Conservation (phyloP, 257 asterid species). For the Fraxinus excelsior region DNA sequence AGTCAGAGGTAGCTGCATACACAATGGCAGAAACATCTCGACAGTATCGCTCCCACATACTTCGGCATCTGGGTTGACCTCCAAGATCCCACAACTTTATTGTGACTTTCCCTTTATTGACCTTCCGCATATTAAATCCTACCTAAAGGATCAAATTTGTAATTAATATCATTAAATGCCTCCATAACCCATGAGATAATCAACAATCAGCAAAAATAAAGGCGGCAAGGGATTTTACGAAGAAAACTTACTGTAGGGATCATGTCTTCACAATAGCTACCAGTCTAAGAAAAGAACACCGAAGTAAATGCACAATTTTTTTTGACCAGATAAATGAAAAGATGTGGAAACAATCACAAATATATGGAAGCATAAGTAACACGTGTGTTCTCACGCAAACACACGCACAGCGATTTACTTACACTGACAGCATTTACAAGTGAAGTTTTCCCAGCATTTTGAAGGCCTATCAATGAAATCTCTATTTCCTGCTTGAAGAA, state of each 20-base stretch:
- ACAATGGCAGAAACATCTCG: constrained; percentile 95
- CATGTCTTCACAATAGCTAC: constrained; percentile 98
- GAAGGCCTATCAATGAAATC: constrained; percentile 94
- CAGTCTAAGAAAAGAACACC: constrained; percentile 54
- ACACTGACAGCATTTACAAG: constrained; percentile 90
- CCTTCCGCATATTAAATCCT: constrained; percentile 92
- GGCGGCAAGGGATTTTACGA: constrained; percentile 1
- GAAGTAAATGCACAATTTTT: constrained; percentile 21
- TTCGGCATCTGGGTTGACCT: constrained; percentile 93
- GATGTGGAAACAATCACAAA: not conserved
- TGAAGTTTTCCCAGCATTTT: constrained; percentile 95
- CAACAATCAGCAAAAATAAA: constrained; percentile 6
- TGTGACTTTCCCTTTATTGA: constrained; percentile 91
- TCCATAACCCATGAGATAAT: not conserved
- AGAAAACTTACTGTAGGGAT: constrained; percentile 83
- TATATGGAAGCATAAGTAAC: constrained; percentile 1
- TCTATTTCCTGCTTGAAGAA: constrained; percentile 99
- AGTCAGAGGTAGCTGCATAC: constrained; percentile 37
- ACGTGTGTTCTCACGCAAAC: too few species aligned
- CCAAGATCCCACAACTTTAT: constrained; percentile 99
- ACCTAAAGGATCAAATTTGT: constrained; percentile 48
- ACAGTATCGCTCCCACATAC: constrained; percentile 96
- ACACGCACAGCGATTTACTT: constrained; percentile 33
- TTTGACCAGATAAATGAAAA: constrained; percentile 12
- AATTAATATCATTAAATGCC: constrained; percentile 14